Evolutionary conservation across 768 basidiomycete species (phyloP), one percentile per base, ranked within the genome.

Genomic region (Boletellus sp.): DNA sequence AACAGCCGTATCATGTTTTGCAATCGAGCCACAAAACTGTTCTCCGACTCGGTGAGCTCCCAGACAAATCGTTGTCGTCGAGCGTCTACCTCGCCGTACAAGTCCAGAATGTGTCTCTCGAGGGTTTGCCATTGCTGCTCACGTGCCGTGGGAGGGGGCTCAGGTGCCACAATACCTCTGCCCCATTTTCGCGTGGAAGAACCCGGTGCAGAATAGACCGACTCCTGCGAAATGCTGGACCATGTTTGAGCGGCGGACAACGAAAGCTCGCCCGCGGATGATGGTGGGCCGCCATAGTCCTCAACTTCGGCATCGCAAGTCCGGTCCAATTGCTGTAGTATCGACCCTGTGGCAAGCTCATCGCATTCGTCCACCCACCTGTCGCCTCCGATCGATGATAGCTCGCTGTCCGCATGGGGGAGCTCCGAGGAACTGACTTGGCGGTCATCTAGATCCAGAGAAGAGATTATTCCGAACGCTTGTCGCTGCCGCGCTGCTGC

Each of bases 21-120:
- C 16, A 94, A 71, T 8, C 77, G 81, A 19, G 75, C 71, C 48
- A 93, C 79, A 54, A 94, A 90, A 1, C 68, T 59, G 28, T 76
- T 75, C 70, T 96, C 92, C 0, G 85, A 78, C 37, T 81, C 75
- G 54, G 75, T 77, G 36, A 95, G 72, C 53, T 86, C 81, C 67
- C 80, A 78, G 16, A 91, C 79, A 32, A 83, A 66, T 56, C 81
- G 81, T 59, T 88, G 87, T 3, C 87, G 75, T 16, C 73, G 73
- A 57, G 78, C 73, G 60, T 89, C 87, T 4, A 63, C 54, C 11
- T 72, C 65, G 1, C 78, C 84, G 47, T 77, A 68, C 17, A 65
- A 63, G 19, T 56, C 55, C 36, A 64, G 38, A 24, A 66, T 7
- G 19, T 58, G 35, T 45, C 47, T 47, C 16, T 66, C 43, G 8